A percentile compares a stretch with the other conserved stretches of the same genome.
phyloP scores from a whole-genome alignment of 2,329 filamentous ascomycete species.

The Venturia effusa region DNA sequence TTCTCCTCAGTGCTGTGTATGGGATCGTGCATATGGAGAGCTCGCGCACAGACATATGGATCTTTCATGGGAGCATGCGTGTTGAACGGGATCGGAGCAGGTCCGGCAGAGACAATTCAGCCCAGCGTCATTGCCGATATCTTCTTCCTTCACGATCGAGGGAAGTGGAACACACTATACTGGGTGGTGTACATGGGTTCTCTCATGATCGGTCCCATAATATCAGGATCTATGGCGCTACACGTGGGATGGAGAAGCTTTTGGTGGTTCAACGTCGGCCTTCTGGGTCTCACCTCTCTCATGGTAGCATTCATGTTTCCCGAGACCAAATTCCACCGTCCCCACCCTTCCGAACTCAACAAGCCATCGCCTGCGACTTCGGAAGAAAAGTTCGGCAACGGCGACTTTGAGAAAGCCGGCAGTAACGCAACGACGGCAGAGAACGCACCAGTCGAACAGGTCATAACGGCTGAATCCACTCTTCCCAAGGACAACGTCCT shows the following conservation, averaged over 20 bases:
- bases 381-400: conserved; percentile 17
- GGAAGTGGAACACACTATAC: conserved; percentile 50
- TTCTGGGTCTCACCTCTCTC: conserved; percentile 40
- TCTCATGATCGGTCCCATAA: conserved; percentile 48
- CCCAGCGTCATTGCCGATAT: conserved; percentile 33
- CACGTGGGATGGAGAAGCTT: conserved; percentile 50
- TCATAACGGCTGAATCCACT: conserved; percentile 16
- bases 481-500: conserved; percentile 17
- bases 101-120: conserved; percentile 49
- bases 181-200: conserved; percentile 53
- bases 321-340: conserved; percentile 49
- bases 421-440: conserved; percentile 12
- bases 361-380: conserved; percentile 10
- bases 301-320: conserved; percentile 50
- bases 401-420: not conserved
- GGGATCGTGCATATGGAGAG: conserved; percentile 46
- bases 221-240: conserved; percentile 49
- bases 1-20: conserved; percentile 42
- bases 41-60: conserved; percentile 44
- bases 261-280: conserved; percentile 50
- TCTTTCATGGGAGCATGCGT: conserved; percentile 55
- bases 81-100: conserved; percentile 6
- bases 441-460: conserved; percentile 19
- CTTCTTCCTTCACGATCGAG: conserved; percentile 35
- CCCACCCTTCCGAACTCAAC: conserved; percentile 22